phyloP scores from a whole-genome alignment of 2,329 filamentous ascomycete species.

The Malbranchea zuffiana region DNA sequence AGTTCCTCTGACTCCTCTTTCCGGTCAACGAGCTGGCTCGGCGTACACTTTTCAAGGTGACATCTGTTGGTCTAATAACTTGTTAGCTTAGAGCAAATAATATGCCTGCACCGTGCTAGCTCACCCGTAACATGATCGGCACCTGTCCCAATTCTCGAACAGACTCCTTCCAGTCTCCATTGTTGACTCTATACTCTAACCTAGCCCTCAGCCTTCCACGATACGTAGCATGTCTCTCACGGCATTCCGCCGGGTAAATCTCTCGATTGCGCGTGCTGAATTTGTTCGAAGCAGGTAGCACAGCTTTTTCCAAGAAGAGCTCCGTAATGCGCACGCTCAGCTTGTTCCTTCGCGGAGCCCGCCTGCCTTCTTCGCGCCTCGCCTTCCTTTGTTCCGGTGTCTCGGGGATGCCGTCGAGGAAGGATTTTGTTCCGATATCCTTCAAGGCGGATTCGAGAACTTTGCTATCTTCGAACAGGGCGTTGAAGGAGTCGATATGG shows the following conservation, averaged over 20 bases:
- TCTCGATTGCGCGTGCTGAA: slow-evolving; percentile 66
- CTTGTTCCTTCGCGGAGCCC: slow-evolving; percentile 51
- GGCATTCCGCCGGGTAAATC: slow-evolving; percentile 82
- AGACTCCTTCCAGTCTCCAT: slow-evolving; percentile 71
- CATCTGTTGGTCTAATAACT: slow-evolving; percentile 67
- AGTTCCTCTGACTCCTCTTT: slow-evolving; percentile 96
- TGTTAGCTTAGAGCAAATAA: slow-evolving; percentile 9
- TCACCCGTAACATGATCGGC: slow-evolving; percentile 84
- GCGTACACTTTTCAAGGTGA: slow-evolving; percentile 76
- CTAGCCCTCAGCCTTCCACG: slow-evolving; percentile 73
- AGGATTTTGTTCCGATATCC: slow-evolving; percentile 84
- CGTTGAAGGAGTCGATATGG: slow-evolving; percentile 93
- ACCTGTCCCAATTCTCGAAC: slow-evolving; percentile 77
- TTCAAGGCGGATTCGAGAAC: slow-evolving; percentile 63
- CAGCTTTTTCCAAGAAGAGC: slow-evolving; percentile 70
- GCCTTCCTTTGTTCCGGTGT: slow-evolving; percentile 28
- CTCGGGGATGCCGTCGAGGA: slow-evolving; percentile 62
- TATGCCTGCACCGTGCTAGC: slow-evolving; percentile 19
- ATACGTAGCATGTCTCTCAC: slow-evolving; percentile 88
- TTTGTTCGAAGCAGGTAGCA: slow-evolving; percentile 72
- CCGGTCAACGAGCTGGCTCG: slow-evolving; percentile 66
- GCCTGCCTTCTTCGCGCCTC: slow-evolving; percentile 44
- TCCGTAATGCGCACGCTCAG: slow-evolving; percentile 69
- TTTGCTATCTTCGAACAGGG: slow-evolving; percentile 64
- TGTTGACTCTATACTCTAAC: slow-evolving; percentile 77